Percentiles rank a stretch among this genome's conserved stretches.
These are phyloP conservation scores for Ogataea ramenticola DNA, from an alignment of 805 yeast species.

Conservation along the genomic window DNA sequence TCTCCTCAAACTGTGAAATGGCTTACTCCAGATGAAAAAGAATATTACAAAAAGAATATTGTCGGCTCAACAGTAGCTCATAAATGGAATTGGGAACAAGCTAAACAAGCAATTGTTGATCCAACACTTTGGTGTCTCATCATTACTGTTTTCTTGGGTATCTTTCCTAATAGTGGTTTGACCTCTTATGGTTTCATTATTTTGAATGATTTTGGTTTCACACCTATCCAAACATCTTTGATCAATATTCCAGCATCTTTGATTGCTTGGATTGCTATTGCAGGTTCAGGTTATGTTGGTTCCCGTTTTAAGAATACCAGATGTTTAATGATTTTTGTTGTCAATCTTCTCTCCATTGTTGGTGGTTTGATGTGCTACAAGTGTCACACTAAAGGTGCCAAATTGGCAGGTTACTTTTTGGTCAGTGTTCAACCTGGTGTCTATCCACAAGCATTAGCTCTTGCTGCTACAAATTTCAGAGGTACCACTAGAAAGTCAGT, in stretches of 20 bases:
- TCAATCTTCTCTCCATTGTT: conserved; percentile 18
- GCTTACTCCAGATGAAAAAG: conserved; percentile 32
- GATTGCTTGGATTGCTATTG: conserved; percentile 24
- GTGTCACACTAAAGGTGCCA: conserved; percentile 14
- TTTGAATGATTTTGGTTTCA: conserved; percentile 26
- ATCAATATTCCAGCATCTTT: conserved; percentile 33
- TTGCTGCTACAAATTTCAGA: conserved; percentile 36
- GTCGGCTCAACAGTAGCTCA: conserved; percentile 53
- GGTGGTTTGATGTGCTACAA: conserved; percentile 26
- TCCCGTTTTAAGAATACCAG: conserved; percentile 24
- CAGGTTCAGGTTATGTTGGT: conserved; percentile 20
- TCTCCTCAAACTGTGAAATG: conserved; percentile 41
- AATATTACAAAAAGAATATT: conserved; percentile 41
- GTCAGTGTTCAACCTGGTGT: conserved; percentile 20
- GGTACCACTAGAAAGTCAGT: conserved; percentile 62
- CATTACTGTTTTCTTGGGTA: conserved; percentile 33
- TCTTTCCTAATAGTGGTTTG: conserved; percentile 38
- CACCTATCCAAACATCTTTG: conserved; percentile 23
- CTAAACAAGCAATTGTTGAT: conserved; percentile 44
- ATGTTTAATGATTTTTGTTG: conserved; percentile 22
- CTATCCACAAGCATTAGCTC: conserved; percentile 18
- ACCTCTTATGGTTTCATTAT: conserved; percentile 40
- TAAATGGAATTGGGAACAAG: conserved; percentile 47
- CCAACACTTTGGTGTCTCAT: conserved; percentile 42
- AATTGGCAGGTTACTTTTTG: conserved; percentile 25